A percentile compares a stretch with the other conserved stretches of the same genome.
phyloP scores from a whole-genome alignment of 116 monocot genomes.

The Thalassia testudinum region DNA sequence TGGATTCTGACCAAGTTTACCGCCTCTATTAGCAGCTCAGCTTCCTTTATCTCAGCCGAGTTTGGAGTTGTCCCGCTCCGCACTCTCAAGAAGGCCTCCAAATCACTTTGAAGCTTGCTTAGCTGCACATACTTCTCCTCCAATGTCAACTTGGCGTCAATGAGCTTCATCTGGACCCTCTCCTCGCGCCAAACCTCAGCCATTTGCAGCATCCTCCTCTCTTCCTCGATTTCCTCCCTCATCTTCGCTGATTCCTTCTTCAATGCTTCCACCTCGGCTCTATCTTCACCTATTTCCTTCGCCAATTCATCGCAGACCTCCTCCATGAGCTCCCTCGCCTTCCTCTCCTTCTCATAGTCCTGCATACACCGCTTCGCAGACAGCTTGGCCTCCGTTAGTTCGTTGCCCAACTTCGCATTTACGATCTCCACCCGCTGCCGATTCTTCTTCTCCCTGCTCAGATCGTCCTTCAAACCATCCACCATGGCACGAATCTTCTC shows the following conservation, averaged over 20 bases:
- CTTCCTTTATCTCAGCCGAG: slow-evolving; percentile 17
- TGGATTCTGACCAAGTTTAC: slow-evolving; percentile 18
- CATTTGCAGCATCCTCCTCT: slow-evolving; percentile 91
- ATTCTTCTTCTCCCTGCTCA: slow-evolving; percentile 65
- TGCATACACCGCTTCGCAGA: slow-evolving; percentile 51
- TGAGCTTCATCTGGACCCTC: slow-evolving; percentile 87
- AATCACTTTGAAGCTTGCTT: slow-evolving; percentile 30
- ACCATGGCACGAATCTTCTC: slow-evolving; percentile 41
- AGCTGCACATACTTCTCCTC: slow-evolving; percentile 64
- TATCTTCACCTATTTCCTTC: slow-evolving; percentile 72
- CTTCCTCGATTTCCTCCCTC: slow-evolving; percentile 71
- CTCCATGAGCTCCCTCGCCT: slow-evolving; percentile 59
- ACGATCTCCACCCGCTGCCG: slow-evolving; percentile 34
- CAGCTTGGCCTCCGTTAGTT: slow-evolving; percentile 52
- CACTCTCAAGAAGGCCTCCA: slow-evolving; percentile 37
- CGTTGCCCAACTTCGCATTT: slow-evolving; percentile 53
- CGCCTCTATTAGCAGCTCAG: slow-evolving; percentile 45
- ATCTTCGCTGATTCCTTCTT: slow-evolving; percentile 50
- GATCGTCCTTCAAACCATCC: slow-evolving; percentile 55
- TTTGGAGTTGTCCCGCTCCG: slow-evolving; percentile 3
- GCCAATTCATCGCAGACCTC: slow-evolving; percentile 85
- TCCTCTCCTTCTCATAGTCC: slow-evolving; percentile 68
- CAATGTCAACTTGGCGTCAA: slow-evolving; percentile 72
- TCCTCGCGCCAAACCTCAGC: slow-evolving; percentile 97
- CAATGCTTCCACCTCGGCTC: slow-evolving; percentile 51